Evolutionary conservation across 768 basidiomycete genomes (phyloP).

Genomic region (Serpula lacrymans): DNA sequence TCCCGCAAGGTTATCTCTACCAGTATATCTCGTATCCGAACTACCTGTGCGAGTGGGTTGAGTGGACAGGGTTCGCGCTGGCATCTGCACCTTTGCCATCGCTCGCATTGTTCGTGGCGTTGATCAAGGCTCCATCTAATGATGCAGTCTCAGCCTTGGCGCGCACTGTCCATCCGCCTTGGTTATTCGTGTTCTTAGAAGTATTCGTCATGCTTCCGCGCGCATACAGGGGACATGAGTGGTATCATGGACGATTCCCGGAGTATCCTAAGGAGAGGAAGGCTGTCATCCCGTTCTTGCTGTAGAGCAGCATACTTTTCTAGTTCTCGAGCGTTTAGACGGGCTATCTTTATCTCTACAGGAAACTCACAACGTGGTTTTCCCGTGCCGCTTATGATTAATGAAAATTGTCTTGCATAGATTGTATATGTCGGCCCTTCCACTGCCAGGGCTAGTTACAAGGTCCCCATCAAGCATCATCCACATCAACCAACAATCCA

Average conservation of each 20-base stretch:
- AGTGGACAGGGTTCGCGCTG: conserved; percentile 88
- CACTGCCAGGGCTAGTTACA: no score
- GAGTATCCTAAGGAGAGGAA: conserved; percentile 80
- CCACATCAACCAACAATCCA: no score
- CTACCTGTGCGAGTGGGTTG: conserved; percentile 93
- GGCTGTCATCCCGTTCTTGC: conserved; percentile 74
- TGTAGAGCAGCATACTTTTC: no score
- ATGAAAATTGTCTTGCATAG: no score
- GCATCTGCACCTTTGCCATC: conserved; percentile 56
- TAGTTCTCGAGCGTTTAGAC: no score
- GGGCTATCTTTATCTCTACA: no score
- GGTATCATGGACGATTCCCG: conserved; percentile 79
- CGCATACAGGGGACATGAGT: conserved; percentile 75
- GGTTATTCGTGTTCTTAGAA: conserved; percentile 75
- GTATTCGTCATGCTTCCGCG: conserved; percentile 77
- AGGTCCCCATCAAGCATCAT: no score
- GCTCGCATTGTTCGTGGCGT: conserved; percentile 24
- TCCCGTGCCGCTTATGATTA: no score
- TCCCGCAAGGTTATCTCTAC: conserved; percentile 80
- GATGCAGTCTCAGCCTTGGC: conserved; percentile 38
- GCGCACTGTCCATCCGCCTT: conserved; percentile 61
- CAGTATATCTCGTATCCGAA: conserved; percentile 84
- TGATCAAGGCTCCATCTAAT: conserved; percentile 26
- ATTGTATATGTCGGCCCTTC: no score
- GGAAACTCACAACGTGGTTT: no score